Conservation (phyloP, 2,329 filamentous ascomycete genomes). For the Diaporthe ampelina region DNA sequence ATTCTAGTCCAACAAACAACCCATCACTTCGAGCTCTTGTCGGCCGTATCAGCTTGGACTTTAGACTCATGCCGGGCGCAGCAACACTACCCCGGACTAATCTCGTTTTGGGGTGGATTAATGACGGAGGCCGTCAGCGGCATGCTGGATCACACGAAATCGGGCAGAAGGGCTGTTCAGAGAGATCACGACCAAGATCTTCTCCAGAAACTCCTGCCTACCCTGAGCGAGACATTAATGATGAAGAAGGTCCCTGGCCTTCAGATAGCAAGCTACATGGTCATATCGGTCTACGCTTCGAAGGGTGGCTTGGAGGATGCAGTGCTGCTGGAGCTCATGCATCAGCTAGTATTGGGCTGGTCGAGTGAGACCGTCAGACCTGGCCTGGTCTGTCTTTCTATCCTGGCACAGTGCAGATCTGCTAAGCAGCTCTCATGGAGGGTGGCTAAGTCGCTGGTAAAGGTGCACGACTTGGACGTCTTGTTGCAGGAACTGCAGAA, state of each 20-base stretch:
- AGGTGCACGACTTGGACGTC: constrained; percentile 70
- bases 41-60: constrained; percentile 82
- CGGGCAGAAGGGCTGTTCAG: constrained; percentile 82
- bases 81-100: constrained; percentile 81
- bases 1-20: constrained; percentile 87
- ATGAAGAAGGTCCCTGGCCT: constrained; percentile 83
- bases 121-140: constrained; percentile 87
- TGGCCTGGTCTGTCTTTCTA: constrained; percentile 83
- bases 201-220: constrained; percentile 73
- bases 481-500: constrained; percentile 73
- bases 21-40: constrained; percentile 82
- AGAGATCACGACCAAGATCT: constrained; percentile 86
- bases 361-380: constrained; percentile 78
- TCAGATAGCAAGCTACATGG: constrained; percentile 91
- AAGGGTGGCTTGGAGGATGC: constrained; percentile 85
- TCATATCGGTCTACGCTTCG: constrained; percentile 85
- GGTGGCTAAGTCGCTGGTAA: constrained; percentile 78
- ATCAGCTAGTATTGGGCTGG: constrained; percentile 85
- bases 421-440: constrained; percentile 77
- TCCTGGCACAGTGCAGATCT: constrained; percentile 85
- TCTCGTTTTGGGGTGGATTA: constrained; percentile 93
- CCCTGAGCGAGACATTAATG: constrained; percentile 83
- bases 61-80: constrained; percentile 79
- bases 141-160: constrained; percentile 82
- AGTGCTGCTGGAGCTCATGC: constrained; percentile 89